phyloP scores from a whole-genome alignment of 108 stramenopile species.

The Skeletonema grethae region DNA sequence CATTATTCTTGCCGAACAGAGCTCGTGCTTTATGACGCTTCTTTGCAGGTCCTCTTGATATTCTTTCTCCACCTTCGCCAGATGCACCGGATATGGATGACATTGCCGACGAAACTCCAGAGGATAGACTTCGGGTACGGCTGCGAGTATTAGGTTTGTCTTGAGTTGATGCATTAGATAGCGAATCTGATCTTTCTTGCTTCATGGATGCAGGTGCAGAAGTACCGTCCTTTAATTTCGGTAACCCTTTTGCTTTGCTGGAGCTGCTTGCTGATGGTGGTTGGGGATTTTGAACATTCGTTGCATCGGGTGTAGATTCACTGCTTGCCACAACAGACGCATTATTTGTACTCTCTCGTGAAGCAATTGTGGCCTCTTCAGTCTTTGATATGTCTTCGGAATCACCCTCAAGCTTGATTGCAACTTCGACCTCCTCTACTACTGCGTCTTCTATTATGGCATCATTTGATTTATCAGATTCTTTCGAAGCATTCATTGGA shows the following conservation, averaged over 20 bases:
- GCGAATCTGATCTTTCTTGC: neutral
- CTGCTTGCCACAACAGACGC: neutral
- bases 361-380: neutral
- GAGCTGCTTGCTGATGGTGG: neutral
- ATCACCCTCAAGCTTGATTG: neutral
- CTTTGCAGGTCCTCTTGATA: conserved; percentile 31
- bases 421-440: neutral
- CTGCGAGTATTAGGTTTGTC: conserved; percentile 14
- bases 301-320: conserved; percentile 2
- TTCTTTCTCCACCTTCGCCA: conserved; percentile 17
- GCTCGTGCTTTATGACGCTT: conserved; percentile 37
- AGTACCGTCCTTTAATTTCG: neutral
- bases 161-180: conserved; percentile 3
- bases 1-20: conserved; percentile 9
- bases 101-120: conserved; percentile 26
- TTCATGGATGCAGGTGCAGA: neutral
- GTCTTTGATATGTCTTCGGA: neutral
- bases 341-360: neutral
- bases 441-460: neutral
- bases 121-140: conserved; percentile 39
- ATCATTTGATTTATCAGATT: neutral
- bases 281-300: neutral
- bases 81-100: conserved; percentile 17
- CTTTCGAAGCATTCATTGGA: neutral
- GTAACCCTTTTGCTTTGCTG: neutral